A percentile compares a stretch with the other conserved stretches of the same genome.
Conservation (phyloP, 345 rosid species). For the Citrus medica region DNA sequence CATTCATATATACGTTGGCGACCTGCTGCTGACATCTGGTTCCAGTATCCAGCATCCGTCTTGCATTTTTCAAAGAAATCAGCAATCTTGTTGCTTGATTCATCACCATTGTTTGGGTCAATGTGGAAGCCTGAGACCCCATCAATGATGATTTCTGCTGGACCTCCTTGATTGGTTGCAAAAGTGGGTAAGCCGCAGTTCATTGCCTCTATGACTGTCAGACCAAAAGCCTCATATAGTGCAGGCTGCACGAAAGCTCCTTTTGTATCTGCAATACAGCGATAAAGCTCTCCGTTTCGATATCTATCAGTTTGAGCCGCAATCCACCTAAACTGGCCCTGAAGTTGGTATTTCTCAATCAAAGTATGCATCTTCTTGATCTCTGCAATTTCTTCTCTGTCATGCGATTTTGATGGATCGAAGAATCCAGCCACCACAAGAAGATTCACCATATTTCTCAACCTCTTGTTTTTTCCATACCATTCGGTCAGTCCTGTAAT, state of each 20-base stretch:
- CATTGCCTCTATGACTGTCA: conserved; percentile 97
- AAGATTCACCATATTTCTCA: conserved; percentile 74
- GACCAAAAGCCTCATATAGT: conserved; percentile 90
- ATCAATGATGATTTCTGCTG: conserved; percentile 90
- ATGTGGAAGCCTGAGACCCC: conserved; percentile 87
- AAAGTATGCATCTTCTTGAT: conserved; percentile 80
- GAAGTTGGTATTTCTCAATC: conserved; percentile 69
- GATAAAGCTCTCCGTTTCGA: conserved; percentile 84
- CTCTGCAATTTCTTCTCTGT: conserved; percentile 86
- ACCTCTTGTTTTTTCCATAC: conserved; percentile 82
- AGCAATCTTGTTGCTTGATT: conserved; percentile 58
- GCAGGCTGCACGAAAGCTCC: conserved; percentile 98
- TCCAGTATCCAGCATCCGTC: conserved; percentile 55
- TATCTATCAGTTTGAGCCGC: conserved; percentile 89
- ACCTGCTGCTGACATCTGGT: conserved; percentile 53
- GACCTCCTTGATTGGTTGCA: conserved; percentile 93
- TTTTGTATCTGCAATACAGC: conserved; percentile 85
- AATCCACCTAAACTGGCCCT: conserved; percentile 90
- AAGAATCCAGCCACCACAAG: conserved; percentile 92
- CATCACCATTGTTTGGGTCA: conserved; percentile 82
- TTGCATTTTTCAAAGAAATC: conserved; percentile 80
- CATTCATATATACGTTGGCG: conserved; percentile 71
- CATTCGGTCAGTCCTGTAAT: conserved; percentile 83
- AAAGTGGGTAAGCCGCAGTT: conserved; percentile 92
- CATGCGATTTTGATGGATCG: conserved; percentile 68